Evolutionary conservation across 2,329 filamentous ascomycete genomes (phyloP).

Genomic region (Paecilomyces fulvus): DNA sequence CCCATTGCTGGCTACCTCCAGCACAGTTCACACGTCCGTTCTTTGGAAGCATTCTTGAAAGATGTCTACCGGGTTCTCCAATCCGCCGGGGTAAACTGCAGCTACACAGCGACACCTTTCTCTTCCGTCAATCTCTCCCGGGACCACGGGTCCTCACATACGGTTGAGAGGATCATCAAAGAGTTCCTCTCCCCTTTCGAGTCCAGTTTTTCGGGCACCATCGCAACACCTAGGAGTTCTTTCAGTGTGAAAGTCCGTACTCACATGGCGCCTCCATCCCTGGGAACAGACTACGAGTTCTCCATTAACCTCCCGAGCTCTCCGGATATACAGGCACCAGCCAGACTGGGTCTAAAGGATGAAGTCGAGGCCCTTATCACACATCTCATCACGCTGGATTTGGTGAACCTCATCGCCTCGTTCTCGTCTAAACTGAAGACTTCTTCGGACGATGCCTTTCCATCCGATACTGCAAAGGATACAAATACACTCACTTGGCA

Average conservation of each 20-base stretch:
- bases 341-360: constrained; percentile 22
- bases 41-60: constrained; percentile 24
- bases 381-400: constrained; percentile 29
- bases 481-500: constrained; percentile 6
- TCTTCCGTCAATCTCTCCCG: constrained; percentile 14
- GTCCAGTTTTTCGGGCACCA: constrained; percentile 29
- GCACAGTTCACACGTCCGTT: constrained; percentile 35
- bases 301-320: constrained; percentile 23
- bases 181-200: constrained; percentile 36
- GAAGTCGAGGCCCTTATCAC: constrained; percentile 27
- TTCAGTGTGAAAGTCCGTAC: constrained; percentile 32
- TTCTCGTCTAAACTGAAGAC: constrained; percentile 2
- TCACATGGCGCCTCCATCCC: constrained; percentile 20
- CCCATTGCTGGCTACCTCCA: constrained; percentile 48
- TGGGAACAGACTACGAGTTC: constrained; percentile 33
- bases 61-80: constrained; percentile 23
- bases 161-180: constrained; percentile 34
- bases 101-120: constrained; percentile 18
- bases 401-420: constrained; percentile 24
- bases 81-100: constrained; percentile 23
- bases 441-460: neutral
- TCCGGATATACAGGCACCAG: constrained; percentile 23
- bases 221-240: constrained; percentile 26
- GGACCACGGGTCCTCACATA: constrained; percentile 5
- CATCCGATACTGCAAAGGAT: neutral